Conservation (phyloP, 441 rosid genomes). For the Euphorbia neoarborescens region DNA sequence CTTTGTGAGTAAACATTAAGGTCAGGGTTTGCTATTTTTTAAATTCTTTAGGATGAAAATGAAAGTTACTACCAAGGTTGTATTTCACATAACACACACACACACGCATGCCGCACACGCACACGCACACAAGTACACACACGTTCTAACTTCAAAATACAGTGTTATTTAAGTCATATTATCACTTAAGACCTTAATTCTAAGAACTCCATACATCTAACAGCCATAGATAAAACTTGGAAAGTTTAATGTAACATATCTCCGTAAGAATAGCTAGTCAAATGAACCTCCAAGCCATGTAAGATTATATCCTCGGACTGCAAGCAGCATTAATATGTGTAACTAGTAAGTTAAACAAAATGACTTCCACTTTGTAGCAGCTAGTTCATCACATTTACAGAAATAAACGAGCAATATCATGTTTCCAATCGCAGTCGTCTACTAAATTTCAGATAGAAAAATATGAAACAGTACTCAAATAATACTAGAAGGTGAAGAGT, state of each 20-base stretch:
- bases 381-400: neutral
- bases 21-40: neutral
- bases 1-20: neutral
- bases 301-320: neutral
- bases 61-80: neutral
- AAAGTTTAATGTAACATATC: neutral
- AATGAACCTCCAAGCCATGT: neutral
- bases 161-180: neutral
- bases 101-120: no score
- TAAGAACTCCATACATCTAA: neutral
- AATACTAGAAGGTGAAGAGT: constrained; percentile 23
- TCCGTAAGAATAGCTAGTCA: neutral
- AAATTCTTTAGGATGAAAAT: constrained; percentile 1
- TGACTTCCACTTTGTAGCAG: neutral
- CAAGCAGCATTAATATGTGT: neutral
- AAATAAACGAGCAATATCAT: neutral
- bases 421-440: neutral
- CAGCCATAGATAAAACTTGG: neutral
- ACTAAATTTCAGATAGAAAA: constrained; percentile 2
- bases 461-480: constrained; percentile 10
- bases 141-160: neutral
- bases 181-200: neutral
- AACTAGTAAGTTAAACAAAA: neutral
- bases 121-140: no score
- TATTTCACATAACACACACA: no score